phyloP scores from a whole-genome alignment of 768 basidiomycete genomes.

The Rhodocollybia butyracea region DNA sequence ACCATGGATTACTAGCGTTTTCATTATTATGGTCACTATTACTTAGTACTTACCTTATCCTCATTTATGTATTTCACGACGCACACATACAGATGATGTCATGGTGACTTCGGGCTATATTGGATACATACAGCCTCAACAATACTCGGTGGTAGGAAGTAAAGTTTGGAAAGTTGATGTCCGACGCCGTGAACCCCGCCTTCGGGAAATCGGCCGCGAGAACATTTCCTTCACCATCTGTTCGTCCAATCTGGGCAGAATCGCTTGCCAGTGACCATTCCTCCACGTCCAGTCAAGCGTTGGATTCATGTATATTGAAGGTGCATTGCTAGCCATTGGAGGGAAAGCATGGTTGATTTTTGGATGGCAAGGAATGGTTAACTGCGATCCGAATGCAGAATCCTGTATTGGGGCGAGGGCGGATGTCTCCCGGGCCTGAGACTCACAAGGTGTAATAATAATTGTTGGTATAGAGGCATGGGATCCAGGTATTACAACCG shows the following conservation, averaged over 20 bases:
- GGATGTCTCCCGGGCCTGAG: constrained; percentile 34
- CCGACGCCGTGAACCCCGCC: neutral
- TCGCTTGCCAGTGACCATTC: constrained; percentile 52
- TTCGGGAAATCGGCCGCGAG: constrained; percentile 23
- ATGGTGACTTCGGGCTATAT: too few species aligned
- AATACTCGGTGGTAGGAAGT: neutral
- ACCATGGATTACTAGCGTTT: too few species aligned
- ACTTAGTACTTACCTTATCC: too few species aligned
- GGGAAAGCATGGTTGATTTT: constrained; percentile 41
- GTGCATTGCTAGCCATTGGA: neutral
- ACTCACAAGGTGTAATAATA: constrained; percentile 45
- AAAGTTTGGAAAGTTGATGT: neutral
- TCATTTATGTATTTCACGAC: too few species aligned
- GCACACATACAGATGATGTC: too few species aligned
- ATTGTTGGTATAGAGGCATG: constrained; percentile 45
- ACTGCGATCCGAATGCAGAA: constrained; percentile 44
- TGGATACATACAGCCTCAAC: too few species aligned
- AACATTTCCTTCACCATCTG: constrained; percentile 42
- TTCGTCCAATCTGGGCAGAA: constrained; percentile 43
- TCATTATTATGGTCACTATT: too few species aligned
- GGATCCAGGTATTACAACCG: constrained; percentile 26
- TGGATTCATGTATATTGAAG: constrained; percentile 13
- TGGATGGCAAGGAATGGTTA: constrained; percentile 48
- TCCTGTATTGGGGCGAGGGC: constrained; percentile 53
- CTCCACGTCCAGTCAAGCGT: constrained; percentile 43